Conservation (phyloP, 2,329 filamentous ascomycete genomes). For the Leptographium flavum region DNA sequence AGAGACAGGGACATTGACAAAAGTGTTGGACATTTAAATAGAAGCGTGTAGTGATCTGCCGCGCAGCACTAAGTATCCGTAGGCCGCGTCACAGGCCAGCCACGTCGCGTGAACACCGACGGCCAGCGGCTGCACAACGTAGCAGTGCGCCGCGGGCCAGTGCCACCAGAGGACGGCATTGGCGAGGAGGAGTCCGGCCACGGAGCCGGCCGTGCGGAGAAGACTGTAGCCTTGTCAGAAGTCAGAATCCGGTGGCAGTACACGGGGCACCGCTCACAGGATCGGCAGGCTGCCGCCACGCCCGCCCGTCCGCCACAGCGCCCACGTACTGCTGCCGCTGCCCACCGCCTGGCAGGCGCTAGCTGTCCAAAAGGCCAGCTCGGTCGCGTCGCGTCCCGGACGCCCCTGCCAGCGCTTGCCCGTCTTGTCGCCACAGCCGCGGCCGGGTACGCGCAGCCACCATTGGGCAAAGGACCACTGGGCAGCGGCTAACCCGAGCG, state of each 20-base stretch:
- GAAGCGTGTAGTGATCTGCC: no score
- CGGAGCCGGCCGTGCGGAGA: constrained; percentile 26
- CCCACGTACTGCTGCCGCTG: constrained; percentile 25
- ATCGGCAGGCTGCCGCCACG: constrained; percentile 32
- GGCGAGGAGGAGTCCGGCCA: constrained; percentile 24
- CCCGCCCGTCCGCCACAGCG: constrained; percentile 31
- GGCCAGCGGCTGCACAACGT: constrained; percentile 27
- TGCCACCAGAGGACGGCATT: constrained; percentile 30
- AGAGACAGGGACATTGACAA: not conserved
- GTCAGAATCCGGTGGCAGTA: not conserved
- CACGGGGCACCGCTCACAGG: constrained; percentile 21
- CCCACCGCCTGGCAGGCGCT: constrained; percentile 27
- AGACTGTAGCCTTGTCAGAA: constrained; percentile 22
- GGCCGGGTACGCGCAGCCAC: constrained; percentile 28
- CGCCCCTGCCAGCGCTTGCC: constrained; percentile 28
- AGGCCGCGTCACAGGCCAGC: constrained; percentile 27
- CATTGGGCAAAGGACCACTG: constrained; percentile 30
- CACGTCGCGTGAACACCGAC: constrained; percentile 26
- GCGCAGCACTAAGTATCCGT: constrained; percentile 11
- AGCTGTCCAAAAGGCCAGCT: constrained; percentile 34
- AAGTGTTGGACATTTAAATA: no score
- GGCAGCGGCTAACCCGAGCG: constrained; percentile 10
- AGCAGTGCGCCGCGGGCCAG: constrained; percentile 36
- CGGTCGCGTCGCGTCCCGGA: constrained; percentile 30
- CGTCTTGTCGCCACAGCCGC: constrained; percentile 25